Evolutionary conservation across 257 asterid genomes (phyloP).

Genomic region (Solanum paucissectum): DNA sequence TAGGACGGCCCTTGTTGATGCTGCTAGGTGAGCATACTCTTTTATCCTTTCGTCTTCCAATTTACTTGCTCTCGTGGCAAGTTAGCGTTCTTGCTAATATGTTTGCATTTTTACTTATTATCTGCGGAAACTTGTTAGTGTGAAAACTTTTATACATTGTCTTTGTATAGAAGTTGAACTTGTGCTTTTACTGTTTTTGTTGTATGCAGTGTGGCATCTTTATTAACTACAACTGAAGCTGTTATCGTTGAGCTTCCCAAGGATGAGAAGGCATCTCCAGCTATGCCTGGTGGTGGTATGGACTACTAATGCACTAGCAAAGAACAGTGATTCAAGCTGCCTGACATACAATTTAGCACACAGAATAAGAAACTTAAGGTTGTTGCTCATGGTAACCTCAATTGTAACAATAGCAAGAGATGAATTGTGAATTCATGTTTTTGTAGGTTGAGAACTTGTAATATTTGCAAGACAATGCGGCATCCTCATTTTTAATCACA

Average conservation of each 20-base stretch:
- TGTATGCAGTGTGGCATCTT: constrained; percentile 30
- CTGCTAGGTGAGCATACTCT: constrained; percentile 36
- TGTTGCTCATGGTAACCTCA: not conserved
- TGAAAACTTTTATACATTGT: not conserved
- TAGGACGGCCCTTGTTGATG: constrained; percentile 53
- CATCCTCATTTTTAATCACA: not conserved
- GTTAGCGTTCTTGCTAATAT: not conserved
- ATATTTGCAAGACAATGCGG: not conserved
- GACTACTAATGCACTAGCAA: constrained; percentile 3
- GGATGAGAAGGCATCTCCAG: constrained; percentile 25
- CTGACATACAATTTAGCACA: not conserved
- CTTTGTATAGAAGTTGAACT: not conserved
- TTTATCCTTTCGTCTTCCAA: not conserved
- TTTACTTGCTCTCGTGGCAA: not conserved
- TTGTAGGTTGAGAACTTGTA: constrained; percentile 2
- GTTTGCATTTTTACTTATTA: not conserved
- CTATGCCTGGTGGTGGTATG: constrained; percentile 26
- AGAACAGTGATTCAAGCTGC: not conserved
- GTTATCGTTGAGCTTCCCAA: constrained; percentile 37
- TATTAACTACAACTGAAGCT: constrained; percentile 49
- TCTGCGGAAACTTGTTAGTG: not conserved
- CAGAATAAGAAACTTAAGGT: not conserved
- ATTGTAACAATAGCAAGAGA: not conserved
- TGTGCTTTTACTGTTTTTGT: not conserved
- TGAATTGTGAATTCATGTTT: not conserved